These are phyloP conservation scores for Lycium barbarum DNA, from an alignment of 257 asterid species.

Conservation along the genomic window DNA sequence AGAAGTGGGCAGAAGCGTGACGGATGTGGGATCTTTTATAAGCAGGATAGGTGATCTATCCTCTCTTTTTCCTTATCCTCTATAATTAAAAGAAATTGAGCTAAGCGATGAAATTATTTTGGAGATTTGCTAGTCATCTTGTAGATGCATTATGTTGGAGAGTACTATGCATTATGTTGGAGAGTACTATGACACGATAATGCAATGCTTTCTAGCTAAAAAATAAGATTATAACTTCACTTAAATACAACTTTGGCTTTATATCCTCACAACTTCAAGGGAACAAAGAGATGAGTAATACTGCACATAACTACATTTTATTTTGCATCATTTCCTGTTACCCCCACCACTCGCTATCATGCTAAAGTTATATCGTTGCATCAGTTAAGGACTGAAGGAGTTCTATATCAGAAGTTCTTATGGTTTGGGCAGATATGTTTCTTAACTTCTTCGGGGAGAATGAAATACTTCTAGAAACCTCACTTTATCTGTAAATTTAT, in stretches of 20 bases:
- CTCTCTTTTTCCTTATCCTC: slow-evolving; percentile 23
- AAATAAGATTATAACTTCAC: not conserved
- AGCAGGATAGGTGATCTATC: slow-evolving; percentile 57
- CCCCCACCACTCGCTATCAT: not conserved
- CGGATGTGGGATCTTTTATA: slow-evolving; percentile 93
- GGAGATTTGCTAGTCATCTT: slow-evolving; percentile 12
- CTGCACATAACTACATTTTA: not conserved
- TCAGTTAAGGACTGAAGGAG: slow-evolving; percentile 4
- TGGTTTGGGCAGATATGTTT: slow-evolving; percentile 15
- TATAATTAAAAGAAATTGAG: not conserved
- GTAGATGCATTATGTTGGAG: not conserved
- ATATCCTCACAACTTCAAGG: slow-evolving; percentile 11
- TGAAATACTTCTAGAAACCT: not conserved
- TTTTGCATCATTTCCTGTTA: not conserved
- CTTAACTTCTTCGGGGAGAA: slow-evolving; percentile 13
- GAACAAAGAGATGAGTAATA: slow-evolving; percentile 12
- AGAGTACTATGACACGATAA: not conserved
- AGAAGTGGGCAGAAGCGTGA: slow-evolving; percentile 91
- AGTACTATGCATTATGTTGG: slow-evolving; percentile 1
- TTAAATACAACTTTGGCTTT: not conserved
- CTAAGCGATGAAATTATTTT: not conserved
- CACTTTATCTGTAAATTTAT: slow-evolving; percentile 23
- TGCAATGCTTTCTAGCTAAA: not conserved
- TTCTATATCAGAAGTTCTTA: slow-evolving; percentile 14
- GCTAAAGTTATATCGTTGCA: slow-evolving; percentile 8